These are phyloP conservation scores for Withania somnifera DNA, from an alignment of 305 asterid genomes.

Conservation along the genomic window DNA sequence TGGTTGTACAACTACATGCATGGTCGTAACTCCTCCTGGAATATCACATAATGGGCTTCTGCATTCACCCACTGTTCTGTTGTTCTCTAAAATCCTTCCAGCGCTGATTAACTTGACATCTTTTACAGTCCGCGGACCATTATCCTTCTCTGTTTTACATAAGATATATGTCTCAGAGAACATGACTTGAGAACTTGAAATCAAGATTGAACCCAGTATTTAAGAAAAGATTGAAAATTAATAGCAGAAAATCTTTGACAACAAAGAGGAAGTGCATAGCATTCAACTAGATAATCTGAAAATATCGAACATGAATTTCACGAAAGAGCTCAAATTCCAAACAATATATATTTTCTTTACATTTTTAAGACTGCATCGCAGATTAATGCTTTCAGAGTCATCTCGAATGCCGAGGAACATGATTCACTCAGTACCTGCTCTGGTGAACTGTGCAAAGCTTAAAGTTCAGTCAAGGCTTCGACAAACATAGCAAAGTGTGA, in stretches of 20 bases:
- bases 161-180: neutral
- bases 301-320: neutral
- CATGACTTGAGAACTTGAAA: neutral
- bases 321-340: neutral
- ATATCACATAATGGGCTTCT: constrained; percentile 57
- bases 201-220: neutral
- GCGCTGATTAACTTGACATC: constrained; percentile 77
- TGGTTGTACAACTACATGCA: constrained; percentile 75
- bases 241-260: neutral
- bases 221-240: neutral
- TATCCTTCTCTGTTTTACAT: constrained; percentile 54
- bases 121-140: constrained; percentile 59
- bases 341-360: neutral
- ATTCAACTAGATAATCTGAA: neutral
- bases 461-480: neutral
- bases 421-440: neutral
- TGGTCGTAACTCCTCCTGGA: constrained; percentile 80
- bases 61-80: constrained; percentile 62
- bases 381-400: neutral
- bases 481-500: neutral
- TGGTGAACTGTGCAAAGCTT: neutral
- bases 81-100: constrained; percentile 77
- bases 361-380: neutral
- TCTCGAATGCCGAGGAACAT: neutral
- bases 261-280: neutral